Evolutionary conservation across 2,329 filamentous ascomycete species (phyloP), one percentile per base, ranked within the genome.

Genomic region (Zasmidium cellare): DNA sequence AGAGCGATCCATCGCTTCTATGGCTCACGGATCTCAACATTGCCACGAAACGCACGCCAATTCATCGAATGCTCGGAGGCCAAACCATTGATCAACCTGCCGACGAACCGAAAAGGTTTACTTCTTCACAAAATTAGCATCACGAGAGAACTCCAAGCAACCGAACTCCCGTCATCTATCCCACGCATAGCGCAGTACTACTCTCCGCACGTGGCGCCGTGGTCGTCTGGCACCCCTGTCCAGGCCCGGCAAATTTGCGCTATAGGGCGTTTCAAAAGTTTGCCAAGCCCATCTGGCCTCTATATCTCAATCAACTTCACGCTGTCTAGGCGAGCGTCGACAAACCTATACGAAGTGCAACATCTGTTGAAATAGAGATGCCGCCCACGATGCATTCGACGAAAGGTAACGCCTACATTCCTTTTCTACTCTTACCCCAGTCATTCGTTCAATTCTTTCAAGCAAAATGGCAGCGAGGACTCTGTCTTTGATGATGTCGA

Each of bases 401-500:
- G 35, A 41, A 41, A 18, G 35, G 35, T 41, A 41, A 16, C 11
- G 35, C n/a, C 12, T 3, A 41, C n/a, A 41, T 18, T 51, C 51
- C 24, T 24, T 45, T 53, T 24, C 23, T 16, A 24, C 51, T 51
- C 57, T 51, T 6, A 54, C 50, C 46, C 45, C 19, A 56, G 54
- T 58, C 54, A 46, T 55, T 46, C 38, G 22, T 61, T 50, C 51
- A 24, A 45, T 49, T 57, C 55, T 47, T 50, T 53, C 18, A 46
- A 24, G 46, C 35, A 59, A 47, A 52, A 65, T 63, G 60, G 53
- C 50, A 50, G 57, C 58, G 12, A 49, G 58, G 51, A 50, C 56
- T 51, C 51, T 61, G 31, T 54, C 56, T 25, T 38, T 67, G 46
- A 38, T 66, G 53, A 56, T 59, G 46, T 58, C 65, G 49, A 45